Percentiles rank a stretch among this genome's conserved stretches.
Evolutionary conservation across 2,329 filamentous ascomycete species (phyloP).

Genomic region (Coniochaeta prunicola): DNA sequence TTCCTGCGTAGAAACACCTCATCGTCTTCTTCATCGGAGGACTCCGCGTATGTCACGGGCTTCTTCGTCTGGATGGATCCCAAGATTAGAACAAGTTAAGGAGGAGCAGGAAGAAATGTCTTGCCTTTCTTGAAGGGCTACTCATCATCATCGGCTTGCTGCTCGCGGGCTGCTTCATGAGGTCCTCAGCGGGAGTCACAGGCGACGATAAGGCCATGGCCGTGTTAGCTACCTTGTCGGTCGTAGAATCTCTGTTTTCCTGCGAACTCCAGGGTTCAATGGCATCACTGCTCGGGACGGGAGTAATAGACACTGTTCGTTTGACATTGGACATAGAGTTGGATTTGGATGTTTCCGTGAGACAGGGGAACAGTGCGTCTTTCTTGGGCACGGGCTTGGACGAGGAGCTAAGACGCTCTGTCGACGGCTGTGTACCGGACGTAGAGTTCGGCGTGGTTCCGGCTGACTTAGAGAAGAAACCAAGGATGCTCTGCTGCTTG

Average conservation of each 20-base stretch:
- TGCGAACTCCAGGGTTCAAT: constrained; percentile 61
- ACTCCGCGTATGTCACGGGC: constrained; percentile 74
- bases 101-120: constrained; percentile 8
- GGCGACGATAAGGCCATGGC: constrained; percentile 41
- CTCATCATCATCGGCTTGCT: constrained; percentile 40
- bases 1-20: constrained; percentile 52
- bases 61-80: constrained; percentile 37
- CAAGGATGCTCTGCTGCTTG: constrained; percentile 67
- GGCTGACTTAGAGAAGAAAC: constrained; percentile 66
- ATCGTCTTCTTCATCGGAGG: constrained; percentile 73
- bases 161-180: constrained; percentile 32
- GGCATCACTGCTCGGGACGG: constrained; percentile 74
- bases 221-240: constrained; percentile 43
- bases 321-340: constrained; percentile 32
- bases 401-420: constrained; percentile 11
- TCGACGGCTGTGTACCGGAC: not conserved
- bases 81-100: not conserved
- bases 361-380: constrained; percentile 25
- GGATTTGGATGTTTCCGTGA: constrained; percentile 41
- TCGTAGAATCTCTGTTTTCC: constrained; percentile 48
- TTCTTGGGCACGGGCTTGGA: constrained; percentile 15
- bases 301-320: constrained; percentile 49
- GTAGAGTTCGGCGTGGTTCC: constrained; percentile 12
- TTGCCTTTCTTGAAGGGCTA: constrained; percentile 77
- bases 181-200: constrained; percentile 32